These are phyloP conservation scores for Monilinia aucupariae DNA, from an alignment of 2,329 filamentous ascomycete species.

Conservation along the genomic window DNA sequence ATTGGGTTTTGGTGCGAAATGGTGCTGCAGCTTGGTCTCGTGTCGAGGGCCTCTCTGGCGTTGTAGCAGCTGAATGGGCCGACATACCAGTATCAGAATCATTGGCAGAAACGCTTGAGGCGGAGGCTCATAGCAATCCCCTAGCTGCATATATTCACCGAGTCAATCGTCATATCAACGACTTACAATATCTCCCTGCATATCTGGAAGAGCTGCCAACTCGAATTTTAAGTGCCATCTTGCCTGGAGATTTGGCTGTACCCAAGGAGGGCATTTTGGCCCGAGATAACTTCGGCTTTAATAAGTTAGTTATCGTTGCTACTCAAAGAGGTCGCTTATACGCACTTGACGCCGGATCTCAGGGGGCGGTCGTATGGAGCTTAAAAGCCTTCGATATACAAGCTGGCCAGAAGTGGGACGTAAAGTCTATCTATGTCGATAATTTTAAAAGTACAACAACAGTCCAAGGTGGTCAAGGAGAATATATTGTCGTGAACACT, in stretches of 20 bases:
- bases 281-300: constrained; percentile 78
- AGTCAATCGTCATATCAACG: constrained; percentile 71
- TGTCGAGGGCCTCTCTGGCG: constrained; percentile 73
- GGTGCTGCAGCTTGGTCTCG: constrained; percentile 76
- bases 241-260: constrained; percentile 47
- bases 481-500: constrained; percentile 52
- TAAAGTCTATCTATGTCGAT: constrained; percentile 61
- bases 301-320: constrained; percentile 75
- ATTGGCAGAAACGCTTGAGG: constrained; percentile 73
- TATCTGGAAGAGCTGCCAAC: constrained; percentile 66
- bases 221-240: constrained; percentile 58
- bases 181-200: constrained; percentile 69
- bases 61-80: constrained; percentile 74
- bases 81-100: constrained; percentile 68
- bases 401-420: constrained; percentile 54
- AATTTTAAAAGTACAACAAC: constrained; percentile 45
- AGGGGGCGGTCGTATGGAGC: constrained; percentile 73
- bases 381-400: constrained; percentile 55
- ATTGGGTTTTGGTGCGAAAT: constrained; percentile 82
- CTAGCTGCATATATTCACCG: constrained; percentile 82
- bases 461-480: constrained; percentile 45
- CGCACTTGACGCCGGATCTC: constrained; percentile 69
- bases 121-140: constrained; percentile 78
- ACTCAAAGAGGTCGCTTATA: constrained; percentile 75
- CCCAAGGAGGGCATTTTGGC: constrained; percentile 45